phyloP scores from a whole-genome alignment of 345 rosid genomes.

The Acer yangbiense region DNA sequence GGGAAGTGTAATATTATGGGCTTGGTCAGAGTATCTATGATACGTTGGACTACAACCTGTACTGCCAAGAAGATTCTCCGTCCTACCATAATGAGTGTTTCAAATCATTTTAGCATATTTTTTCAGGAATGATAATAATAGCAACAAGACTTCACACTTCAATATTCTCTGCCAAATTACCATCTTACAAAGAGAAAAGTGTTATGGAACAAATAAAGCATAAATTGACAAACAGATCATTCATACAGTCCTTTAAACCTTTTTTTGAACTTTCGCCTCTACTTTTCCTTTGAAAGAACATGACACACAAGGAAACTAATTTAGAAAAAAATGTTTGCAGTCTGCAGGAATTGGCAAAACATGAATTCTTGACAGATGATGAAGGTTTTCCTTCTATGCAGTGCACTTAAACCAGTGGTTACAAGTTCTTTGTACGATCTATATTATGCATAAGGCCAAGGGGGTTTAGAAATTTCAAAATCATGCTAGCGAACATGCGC shows the following conservation, averaged over 20 bases:
- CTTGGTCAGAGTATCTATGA: neutral
- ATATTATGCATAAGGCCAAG: neutral
- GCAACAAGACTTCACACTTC: neutral
- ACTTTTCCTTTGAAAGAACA: neutral
- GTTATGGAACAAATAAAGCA: no score
- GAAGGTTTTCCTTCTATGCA: neutral
- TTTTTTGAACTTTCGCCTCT: neutral
- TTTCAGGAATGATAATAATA: neutral
- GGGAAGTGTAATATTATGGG: neutral
- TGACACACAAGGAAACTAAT: no score
- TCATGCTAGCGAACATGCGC: neutral
- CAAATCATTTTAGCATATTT: neutral
- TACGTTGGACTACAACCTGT: neutral
- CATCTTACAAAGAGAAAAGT: neutral
- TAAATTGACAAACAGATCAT: neutral
- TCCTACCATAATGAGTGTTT: neutral
- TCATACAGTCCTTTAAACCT: no score
- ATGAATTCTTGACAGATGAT: neutral
- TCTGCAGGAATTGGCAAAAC: no score
- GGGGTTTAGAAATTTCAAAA: slow-evolving; percentile 16
- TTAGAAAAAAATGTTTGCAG: neutral
- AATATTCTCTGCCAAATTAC: neutral
- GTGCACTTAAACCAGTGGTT: neutral
- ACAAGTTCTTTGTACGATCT: neutral
- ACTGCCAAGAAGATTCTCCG: neutral